These are phyloP conservation scores for Xylaria sp. DNA, from an alignment of 495 filamentous ascomycete species.

Conservation along the genomic window DNA sequence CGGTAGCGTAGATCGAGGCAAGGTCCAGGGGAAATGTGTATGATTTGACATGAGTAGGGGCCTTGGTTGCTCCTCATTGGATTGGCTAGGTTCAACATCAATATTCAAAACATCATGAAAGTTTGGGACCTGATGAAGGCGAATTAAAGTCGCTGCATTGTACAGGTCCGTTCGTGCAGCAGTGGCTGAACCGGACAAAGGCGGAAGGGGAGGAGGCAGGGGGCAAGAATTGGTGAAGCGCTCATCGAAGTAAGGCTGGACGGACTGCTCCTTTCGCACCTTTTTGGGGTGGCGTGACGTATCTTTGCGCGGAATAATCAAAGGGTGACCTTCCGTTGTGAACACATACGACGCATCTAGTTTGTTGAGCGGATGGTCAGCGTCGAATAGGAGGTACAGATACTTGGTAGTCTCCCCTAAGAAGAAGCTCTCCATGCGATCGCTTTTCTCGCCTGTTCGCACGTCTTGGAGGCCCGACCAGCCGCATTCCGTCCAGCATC, in stretches of 20 bases:
- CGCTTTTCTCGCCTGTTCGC: constrained; percentile 82
- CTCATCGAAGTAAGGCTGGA: constrained; percentile 44
- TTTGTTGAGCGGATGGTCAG: constrained; percentile 84
- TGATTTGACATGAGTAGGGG: constrained; percentile 68
- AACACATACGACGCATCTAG: constrained; percentile 90
- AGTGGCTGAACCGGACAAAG: constrained; percentile 76
- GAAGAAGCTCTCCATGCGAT: constrained; percentile 99
- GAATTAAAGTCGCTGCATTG: constrained; percentile 85
- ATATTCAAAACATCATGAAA: constrained; percentile 56
- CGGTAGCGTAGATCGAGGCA: constrained; percentile 76
- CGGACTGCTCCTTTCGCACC: constrained; percentile 23
- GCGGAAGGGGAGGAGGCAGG: constrained; percentile 59
- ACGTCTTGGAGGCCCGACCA: constrained; percentile 98
- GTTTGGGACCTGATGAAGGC: constrained; percentile 77
- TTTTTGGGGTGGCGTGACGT: constrained; percentile 25
- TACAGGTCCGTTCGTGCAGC: constrained; percentile 88
- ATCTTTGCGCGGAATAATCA: constrained; percentile 75
- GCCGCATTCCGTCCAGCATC: constrained; percentile 93
- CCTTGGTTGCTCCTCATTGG: constrained; percentile 17
- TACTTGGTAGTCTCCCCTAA: constrained; percentile 96
- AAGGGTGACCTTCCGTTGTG: constrained; percentile 92
- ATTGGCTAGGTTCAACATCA: constrained; percentile 21
- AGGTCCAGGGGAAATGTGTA: constrained; percentile 92
- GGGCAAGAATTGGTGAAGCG: constrained; percentile 65
- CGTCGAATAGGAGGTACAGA: constrained; percentile 86